phyloP scores from a whole-genome alignment of 139 green algal species.

The Marvania coccoides region DNA sequence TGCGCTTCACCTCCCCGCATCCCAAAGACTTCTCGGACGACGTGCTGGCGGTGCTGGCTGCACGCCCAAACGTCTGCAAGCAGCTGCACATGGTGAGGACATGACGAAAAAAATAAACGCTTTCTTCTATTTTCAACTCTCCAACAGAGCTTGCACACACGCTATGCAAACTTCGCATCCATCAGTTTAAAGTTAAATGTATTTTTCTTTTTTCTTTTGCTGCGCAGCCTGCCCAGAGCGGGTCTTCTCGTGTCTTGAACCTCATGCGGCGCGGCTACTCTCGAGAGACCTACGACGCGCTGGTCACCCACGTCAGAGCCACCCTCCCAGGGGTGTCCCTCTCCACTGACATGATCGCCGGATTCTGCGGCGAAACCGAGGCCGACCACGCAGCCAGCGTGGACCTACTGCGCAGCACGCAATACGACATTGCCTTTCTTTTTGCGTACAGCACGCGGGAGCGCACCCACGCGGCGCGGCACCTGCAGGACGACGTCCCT shows the following conservation, averaged over 20 bases:
- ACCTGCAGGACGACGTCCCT: constrained; percentile 62
- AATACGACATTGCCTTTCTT: constrained; percentile 79
- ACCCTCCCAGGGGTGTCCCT: constrained; percentile 61
- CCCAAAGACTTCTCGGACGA: constrained; percentile 79
- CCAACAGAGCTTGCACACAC: too few relatives aligned
- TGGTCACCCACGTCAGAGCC: constrained; percentile 52
- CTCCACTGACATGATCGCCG: constrained; percentile 41
- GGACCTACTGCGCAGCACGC: constrained; percentile 50
- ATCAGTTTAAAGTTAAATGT: too few relatives aligned
- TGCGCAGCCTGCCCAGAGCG: constrained; percentile 86
- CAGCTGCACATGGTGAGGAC: constrained; percentile 88
- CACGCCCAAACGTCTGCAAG: constrained; percentile 71
- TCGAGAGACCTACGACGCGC: constrained; percentile 72
- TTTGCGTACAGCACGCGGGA: constrained; percentile 79
- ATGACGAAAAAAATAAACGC: too few relatives aligned
- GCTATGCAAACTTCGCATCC: too few relatives aligned
- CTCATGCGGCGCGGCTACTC: constrained; percentile 79
- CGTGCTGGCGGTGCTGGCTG: constrained; percentile 59
- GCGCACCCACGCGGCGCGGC: constrained; percentile 69
- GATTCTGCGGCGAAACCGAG: constrained; percentile 87
- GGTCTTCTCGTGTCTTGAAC: constrained; percentile 53
- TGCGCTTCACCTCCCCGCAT: constrained; percentile 88
- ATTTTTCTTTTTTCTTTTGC: too few relatives aligned
- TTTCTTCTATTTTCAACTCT: too few relatives aligned
- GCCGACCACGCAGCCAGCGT: constrained; percentile 74